These are phyloP conservation scores for Brettanomyces bruxellensis DNA, from an alignment of 805 yeast species.

Conservation along the genomic window DNA sequence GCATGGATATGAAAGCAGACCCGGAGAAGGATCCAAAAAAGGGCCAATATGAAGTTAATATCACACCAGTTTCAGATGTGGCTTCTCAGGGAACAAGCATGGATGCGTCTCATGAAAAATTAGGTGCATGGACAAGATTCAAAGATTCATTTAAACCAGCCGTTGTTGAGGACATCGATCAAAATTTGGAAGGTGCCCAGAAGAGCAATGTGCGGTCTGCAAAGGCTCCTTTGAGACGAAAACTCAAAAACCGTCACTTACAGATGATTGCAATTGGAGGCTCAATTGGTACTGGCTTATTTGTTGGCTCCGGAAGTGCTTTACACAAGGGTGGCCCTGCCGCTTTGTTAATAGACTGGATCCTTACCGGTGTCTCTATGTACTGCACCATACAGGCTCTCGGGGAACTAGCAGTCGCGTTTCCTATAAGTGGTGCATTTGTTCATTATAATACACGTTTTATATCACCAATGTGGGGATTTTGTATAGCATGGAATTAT, in stretches of 20 bases:
- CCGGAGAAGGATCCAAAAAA: too few species aligned
- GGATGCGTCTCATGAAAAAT: not conserved
- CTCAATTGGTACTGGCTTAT: constrained; percentile 75
- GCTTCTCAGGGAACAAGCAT: not conserved
- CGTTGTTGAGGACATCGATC: constrained; percentile 27
- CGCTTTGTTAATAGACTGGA: constrained; percentile 52
- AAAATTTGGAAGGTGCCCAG: constrained; percentile 33
- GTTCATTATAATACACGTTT: constrained; percentile 53
- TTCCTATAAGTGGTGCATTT: constrained; percentile 57
- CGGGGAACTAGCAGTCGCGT: constrained; percentile 56
- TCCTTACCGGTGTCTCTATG: constrained; percentile 49
- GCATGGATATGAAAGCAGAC: too few species aligned
- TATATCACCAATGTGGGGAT: constrained; percentile 50
- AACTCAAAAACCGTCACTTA: constrained; percentile 55
- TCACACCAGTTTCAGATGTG: too few species aligned
- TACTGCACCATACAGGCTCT: constrained; percentile 56
- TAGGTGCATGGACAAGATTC: constrained; percentile 8
- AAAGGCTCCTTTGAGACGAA: constrained; percentile 40
- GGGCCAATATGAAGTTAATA: too few species aligned
- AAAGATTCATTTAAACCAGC: constrained; percentile 17
- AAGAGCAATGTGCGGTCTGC: constrained; percentile 39
- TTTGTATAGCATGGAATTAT: constrained; percentile 54
- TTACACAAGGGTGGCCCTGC: constrained; percentile 69
- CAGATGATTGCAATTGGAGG: constrained; percentile 83
- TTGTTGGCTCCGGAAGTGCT: constrained; percentile 64